These are phyloP conservation scores for Cladophialophora exuberans DNA, from an alignment of 2,329 filamentous ascomycete species.

Conservation along the genomic window DNA sequence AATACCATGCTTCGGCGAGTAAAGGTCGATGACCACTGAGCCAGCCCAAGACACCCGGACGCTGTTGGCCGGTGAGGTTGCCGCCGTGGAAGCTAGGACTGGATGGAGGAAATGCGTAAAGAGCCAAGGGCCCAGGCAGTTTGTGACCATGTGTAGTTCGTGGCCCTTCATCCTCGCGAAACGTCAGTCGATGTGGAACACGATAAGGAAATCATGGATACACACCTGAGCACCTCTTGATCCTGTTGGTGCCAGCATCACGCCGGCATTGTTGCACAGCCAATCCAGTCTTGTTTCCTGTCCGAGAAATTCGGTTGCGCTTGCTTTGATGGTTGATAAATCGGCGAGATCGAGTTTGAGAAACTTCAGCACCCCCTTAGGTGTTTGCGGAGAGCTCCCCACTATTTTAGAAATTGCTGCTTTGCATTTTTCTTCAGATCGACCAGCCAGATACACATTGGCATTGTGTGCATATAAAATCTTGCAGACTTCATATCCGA, in stretches of 20 bases:
- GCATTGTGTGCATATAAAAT: slow-evolving; percentile 60
- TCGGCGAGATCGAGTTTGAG: slow-evolving; percentile 38
- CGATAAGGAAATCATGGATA: slow-evolving; percentile 11
- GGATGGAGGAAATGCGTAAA: slow-evolving; percentile 44
- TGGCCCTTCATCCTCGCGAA: slow-evolving; percentile 33
- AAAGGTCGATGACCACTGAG: slow-evolving; percentile 15
- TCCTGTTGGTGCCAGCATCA: slow-evolving; percentile 33
- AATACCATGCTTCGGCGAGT: slow-evolving; percentile 3
- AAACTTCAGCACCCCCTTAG: slow-evolving; percentile 35
- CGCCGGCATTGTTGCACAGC: slow-evolving; percentile 38
- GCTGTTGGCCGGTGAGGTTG: slow-evolving; percentile 23
- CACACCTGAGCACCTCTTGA: slow-evolving; percentile 30
- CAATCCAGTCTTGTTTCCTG: slow-evolving; percentile 39
- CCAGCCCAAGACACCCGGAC: slow-evolving; percentile 39
- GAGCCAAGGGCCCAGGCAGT: slow-evolving; percentile 41
- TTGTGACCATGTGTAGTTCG: slow-evolving; percentile 43
- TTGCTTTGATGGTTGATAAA: slow-evolving; percentile 33
- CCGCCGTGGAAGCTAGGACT: slow-evolving; percentile 36
- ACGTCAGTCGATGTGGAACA: slow-evolving; percentile 34
- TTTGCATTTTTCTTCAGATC: slow-evolving; percentile 15
- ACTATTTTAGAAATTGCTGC: slow-evolving; percentile 11
- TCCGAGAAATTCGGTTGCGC: slow-evolving; percentile 21
- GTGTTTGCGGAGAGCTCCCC: neutral
- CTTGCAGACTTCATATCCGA: slow-evolving; percentile 57
- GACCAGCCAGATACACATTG: slow-evolving; percentile 38